These are phyloP conservation scores for Andrographis paniculata DNA, from an alignment of 305 asterid genomes.

Conservation along the genomic window DNA sequence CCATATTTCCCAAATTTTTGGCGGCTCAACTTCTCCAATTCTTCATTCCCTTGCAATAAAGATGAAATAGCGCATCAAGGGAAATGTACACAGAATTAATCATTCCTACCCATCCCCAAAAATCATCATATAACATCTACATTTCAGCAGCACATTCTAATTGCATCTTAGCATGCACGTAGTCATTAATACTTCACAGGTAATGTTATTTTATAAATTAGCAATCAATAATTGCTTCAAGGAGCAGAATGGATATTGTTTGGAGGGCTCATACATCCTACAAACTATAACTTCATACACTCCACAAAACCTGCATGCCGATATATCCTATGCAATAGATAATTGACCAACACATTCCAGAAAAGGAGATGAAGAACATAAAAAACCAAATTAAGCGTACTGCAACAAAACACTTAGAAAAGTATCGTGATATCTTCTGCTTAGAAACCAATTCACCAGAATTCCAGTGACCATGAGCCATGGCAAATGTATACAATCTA, in stretches of 20 bases:
- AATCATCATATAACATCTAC: no score
- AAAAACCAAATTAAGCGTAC: background rate
- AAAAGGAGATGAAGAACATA: background rate
- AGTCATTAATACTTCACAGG: no score
- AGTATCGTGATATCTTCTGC: background rate
- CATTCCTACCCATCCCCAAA: no score
- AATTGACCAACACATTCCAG: conserved; percentile 5
- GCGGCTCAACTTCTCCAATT: conserved; percentile 28
- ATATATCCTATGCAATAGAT: background rate
- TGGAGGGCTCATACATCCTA: background rate
- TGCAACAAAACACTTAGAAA: background rate
- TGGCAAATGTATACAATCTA: no score
- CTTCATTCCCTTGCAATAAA: conserved; percentile 36
- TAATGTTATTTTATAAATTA: no score
- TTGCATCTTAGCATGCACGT: background rate
- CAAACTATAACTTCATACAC: background rate
- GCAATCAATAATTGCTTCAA: no score
- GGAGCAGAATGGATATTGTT: background rate
- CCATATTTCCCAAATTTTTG: conserved; percentile 70
- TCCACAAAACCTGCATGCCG: background rate
- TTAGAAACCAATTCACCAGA: conserved; percentile 4
- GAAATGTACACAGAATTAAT: no score
- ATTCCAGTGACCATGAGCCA: no score
- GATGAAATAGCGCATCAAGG: background rate
- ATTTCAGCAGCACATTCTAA: background rate